Evolutionary conservation across 768 basidiomycete species (phyloP), one percentile per base, ranked within the genome.

Genomic region (Hygrocybe coccinea): DNA sequence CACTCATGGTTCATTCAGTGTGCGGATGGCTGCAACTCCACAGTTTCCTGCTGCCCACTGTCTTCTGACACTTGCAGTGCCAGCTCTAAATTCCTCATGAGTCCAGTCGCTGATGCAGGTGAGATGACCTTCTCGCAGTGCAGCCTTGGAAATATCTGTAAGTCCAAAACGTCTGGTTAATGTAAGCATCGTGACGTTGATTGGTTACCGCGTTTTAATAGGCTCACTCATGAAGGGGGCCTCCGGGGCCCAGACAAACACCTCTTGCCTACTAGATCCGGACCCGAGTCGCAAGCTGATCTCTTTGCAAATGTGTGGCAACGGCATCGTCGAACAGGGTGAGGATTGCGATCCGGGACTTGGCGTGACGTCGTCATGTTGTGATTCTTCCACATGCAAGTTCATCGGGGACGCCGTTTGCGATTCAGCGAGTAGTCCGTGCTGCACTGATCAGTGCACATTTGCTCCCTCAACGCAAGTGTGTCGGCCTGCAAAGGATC

Each of bases 291-390:
- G 70, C 39, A 65, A 75, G 55, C 77, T 74, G 6, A 81, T 88
- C 60, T 79, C 83, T 2, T 73, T 88, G 17, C 77, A 87, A 61
- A 86, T 85, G 84, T 89, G 86, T 63, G 87, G 89, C 24, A 91
- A 91, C 68, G 89, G 89, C 49, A 90, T 91, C 58, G 83, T 89
- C 50, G 89, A 90, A 65, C 67, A 62, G 1, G 91, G 89, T 29
- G 92, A 95, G 72, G 87, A 94, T 37, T 94, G 92, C 66, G 91
- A 95, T 69, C 91, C 91, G 0, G 88, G 88, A 29, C 62, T 66
- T 35, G 85, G 82, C 52, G 65, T 75, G 10, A 72, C 74, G 41
- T 83, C 83, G 4, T 70, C 78, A 2, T 94, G 91, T 72, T 94
- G 91, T 74, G 82, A 94, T 69, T 60, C 80, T 3, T 62, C 72